These are phyloP conservation scores for Dichotomocladium elegans DNA, from an alignment of 371 early-diverging fungal species.

Conservation along the genomic window DNA sequence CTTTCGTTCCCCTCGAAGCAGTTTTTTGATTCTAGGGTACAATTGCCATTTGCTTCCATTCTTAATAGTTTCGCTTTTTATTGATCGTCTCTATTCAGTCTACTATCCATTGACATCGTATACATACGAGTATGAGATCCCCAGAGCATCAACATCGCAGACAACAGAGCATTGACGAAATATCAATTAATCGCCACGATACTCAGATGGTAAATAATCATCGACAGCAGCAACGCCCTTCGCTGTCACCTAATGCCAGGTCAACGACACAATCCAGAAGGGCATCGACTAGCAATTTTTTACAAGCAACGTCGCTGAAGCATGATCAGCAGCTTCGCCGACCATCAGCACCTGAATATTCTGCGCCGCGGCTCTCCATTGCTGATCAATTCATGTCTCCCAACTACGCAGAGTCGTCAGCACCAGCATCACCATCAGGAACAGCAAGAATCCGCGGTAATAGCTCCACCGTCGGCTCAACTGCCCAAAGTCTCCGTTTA, in stretches of 20 bases:
- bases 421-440: constrained; percentile 3
- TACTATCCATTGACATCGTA: too few species aligned
- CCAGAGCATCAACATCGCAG: too few species aligned
- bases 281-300: constrained; percentile 1
- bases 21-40: too few species aligned
- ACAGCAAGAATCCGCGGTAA: not conserved
- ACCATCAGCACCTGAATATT: constrained; percentile 8
- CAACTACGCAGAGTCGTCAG: not conserved
- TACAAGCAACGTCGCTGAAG: not conserved
- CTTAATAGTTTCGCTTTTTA: too few species aligned
- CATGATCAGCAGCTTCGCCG: constrained; percentile 5
- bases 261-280: not conserved
- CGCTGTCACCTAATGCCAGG: constrained; percentile 1
- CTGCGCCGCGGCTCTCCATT: constrained; percentile 16
- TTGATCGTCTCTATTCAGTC: too few species aligned
- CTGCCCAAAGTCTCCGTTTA: not conserved
- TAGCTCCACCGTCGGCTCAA: not conserved
- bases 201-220: too few species aligned
- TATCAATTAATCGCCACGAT: too few species aligned
- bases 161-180: too few species aligned
- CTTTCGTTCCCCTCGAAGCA: too few species aligned
- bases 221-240: not conserved
- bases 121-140: too few species aligned
- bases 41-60: too few species aligned
- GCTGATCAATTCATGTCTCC: constrained; percentile 37